These are phyloP conservation scores for Graphium sp. DNA, from an alignment of 2,329 filamentous ascomycete species.

Conservation along the genomic window DNA sequence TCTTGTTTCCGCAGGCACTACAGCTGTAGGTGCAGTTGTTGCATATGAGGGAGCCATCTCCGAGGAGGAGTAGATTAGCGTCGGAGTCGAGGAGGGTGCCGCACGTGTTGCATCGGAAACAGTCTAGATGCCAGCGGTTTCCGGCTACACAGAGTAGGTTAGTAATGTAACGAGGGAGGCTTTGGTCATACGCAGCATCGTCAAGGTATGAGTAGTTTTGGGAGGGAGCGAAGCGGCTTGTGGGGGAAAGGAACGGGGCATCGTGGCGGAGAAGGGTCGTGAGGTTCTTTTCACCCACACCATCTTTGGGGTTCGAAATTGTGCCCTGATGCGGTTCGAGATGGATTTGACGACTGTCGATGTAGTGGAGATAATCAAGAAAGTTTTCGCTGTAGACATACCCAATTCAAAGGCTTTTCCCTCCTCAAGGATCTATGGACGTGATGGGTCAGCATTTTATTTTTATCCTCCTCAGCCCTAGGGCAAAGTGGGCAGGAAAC, in stretches of 20 bases:
- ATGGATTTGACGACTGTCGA: not conserved
- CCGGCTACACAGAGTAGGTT: slow-evolving; percentile 41
- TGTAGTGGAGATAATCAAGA: not conserved
- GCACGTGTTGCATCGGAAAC: slow-evolving; percentile 95
- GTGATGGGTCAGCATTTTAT: slow-evolving; percentile 2
- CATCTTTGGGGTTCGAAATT: too few species aligned
- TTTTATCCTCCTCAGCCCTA: slow-evolving; percentile 3
- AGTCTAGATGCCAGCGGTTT: slow-evolving; percentile 97
- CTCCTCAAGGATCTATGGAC: slow-evolving; percentile 76
- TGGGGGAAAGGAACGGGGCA: slow-evolving; percentile 3
- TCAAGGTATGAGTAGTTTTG: too few species aligned
- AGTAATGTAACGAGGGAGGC: slow-evolving; percentile 11
- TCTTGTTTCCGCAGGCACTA: slow-evolving; percentile 91
- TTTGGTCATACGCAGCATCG: too few species aligned
- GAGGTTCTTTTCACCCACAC: too few species aligned
- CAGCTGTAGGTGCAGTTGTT: slow-evolving; percentile 99
- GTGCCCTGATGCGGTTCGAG: too few species aligned
- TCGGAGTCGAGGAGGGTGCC: slow-evolving; percentile 92
- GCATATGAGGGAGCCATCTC: slow-evolving; percentile 95
- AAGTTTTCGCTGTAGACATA: slow-evolving; percentile 33
- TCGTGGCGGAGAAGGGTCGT: slow-evolving; percentile 1
- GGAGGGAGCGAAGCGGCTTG: not conserved
- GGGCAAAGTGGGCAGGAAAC: slow-evolving; percentile 11
- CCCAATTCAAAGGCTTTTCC: slow-evolving; percentile 96
- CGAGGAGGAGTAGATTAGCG: slow-evolving; percentile 88